A percentile compares a stretch with the other conserved stretches of the same genome.
Evolutionary conservation across 2,329 filamentous ascomycete genomes (phyloP).

Genomic region (Scedosporium dehoogii): DNA sequence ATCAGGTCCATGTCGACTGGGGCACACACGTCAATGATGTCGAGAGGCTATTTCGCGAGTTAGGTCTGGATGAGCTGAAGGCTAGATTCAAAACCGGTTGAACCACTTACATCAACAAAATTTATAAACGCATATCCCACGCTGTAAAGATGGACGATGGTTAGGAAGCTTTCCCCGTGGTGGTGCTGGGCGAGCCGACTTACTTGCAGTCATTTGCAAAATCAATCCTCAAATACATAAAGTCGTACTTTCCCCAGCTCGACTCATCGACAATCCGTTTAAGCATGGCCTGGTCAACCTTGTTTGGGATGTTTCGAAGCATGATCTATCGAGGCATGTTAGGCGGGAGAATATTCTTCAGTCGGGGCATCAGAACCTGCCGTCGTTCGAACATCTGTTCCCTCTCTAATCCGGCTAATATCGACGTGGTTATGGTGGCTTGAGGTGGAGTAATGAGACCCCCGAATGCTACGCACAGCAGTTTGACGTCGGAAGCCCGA

Average conservation of each 20-base stretch:
- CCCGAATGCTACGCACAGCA: conserved; percentile 33
- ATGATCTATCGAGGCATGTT: conserved; percentile 55
- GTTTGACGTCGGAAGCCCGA: conserved; percentile 37
- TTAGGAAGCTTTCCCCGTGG: not conserved
- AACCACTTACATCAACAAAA: conserved; percentile 61
- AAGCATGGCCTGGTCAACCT: conserved; percentile 66
- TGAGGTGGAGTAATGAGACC: conserved; percentile 35
- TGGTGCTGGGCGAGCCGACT: conserved; percentile 25
- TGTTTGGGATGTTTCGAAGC: conserved; percentile 91
- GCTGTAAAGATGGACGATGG: conserved; percentile 32
- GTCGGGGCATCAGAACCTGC: conserved; percentile 31
- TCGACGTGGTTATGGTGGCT: conserved; percentile 55
- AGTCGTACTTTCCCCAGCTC: conserved; percentile 78
- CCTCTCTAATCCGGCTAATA: conserved; percentile 48
- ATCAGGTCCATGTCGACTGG: no score
- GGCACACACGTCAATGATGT: conserved; percentile 57
- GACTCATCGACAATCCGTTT: conserved; percentile 72
- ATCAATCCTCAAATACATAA: conserved; percentile 89
- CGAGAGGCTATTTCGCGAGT: conserved; percentile 42
- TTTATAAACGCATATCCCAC: conserved; percentile 98
- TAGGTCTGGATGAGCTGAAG: not conserved
- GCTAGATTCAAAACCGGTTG: not conserved
- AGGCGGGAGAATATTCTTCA: not conserved
- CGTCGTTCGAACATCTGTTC: conserved; percentile 65
- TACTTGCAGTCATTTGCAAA: conserved; percentile 78